phyloP scores from a whole-genome alignment of 129 eudicot species.

The Mikania micrantha region DNA sequence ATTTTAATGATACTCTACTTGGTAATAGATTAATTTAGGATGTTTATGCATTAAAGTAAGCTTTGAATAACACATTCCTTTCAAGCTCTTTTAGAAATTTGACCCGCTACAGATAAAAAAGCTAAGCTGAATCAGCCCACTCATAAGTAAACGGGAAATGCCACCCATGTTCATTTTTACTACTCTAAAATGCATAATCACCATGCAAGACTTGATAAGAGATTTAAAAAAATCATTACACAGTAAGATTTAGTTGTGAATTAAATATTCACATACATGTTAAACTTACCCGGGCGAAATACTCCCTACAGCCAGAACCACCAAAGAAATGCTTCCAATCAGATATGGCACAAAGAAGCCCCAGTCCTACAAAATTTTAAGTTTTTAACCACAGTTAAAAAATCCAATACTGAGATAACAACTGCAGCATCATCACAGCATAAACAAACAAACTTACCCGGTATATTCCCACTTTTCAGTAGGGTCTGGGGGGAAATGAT shows the following conservation, averaged over 20 bases:
- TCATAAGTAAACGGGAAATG: background rate
- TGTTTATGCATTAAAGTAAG: background rate
- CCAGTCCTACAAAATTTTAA: constrained; percentile 66
- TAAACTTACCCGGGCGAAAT: constrained; percentile 83
- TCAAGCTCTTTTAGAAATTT: background rate
- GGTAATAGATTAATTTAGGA: background rate
- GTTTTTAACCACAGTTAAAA: constrained; percentile 6
- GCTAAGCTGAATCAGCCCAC: background rate
- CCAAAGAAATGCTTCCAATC: constrained; percentile 87
- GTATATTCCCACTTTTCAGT: too few species aligned
- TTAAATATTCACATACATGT: background rate
- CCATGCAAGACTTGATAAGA: constrained; percentile 9
- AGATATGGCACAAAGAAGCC: constrained; percentile 96
- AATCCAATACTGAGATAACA: background rate
- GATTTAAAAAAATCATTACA: background rate
- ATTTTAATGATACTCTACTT: background rate
- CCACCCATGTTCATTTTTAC: background rate
- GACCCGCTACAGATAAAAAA: background rate
- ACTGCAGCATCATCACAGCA: constrained; percentile 1
- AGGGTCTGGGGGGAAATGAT: too few species aligned
- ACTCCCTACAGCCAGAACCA: constrained; percentile 95
- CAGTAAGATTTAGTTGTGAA: background rate
- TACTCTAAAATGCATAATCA: background rate
- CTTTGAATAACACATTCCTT: background rate
- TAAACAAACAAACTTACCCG: too few species aligned